A percentile compares a stretch with the other conserved stretches of the same genome.
These are phyloP conservation scores for Ophiosphaerella herpotricha DNA, from an alignment of 2,329 filamentous ascomycete genomes.

Conservation along the genomic window DNA sequence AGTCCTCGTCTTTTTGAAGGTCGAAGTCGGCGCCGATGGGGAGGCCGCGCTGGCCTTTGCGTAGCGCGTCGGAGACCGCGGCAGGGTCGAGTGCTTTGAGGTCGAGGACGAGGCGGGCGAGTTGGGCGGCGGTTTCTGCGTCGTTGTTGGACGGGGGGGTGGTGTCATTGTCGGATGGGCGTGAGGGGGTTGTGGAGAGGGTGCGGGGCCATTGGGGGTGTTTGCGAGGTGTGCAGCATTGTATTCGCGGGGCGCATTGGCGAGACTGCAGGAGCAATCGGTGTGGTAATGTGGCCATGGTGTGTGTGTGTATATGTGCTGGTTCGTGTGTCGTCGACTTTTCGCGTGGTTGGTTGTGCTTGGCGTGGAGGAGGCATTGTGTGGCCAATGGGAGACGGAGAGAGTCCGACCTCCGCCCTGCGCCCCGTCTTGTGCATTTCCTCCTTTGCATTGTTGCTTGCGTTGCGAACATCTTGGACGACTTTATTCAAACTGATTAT, in stretches of 20 bases:
- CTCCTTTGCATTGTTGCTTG: neutral
- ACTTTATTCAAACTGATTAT: neutral
- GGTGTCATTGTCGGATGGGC: constrained; percentile 11
- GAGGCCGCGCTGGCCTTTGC: constrained; percentile 29
- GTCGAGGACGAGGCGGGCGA: constrained; percentile 26
- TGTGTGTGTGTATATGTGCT: constrained; percentile 9
- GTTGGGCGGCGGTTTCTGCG: constrained; percentile 20
- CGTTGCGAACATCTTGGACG: neutral
- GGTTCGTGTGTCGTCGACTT: constrained; percentile 32
- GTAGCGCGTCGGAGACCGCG: constrained; percentile 24
- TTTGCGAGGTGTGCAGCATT: constrained; percentile 17
- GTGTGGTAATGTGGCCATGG: constrained; percentile 45
- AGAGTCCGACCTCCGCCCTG: constrained; percentile 28
- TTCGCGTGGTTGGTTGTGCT: constrained; percentile 32
- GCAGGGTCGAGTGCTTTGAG: constrained; percentile 31
- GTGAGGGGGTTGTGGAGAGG: constrained; percentile 34
- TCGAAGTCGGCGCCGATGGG: constrained; percentile 18
- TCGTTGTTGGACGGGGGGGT: neutral
- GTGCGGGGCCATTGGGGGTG: constrained; percentile 40
- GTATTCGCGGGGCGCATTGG: constrained; percentile 32
- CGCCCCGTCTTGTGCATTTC: neutral
- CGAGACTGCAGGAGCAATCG: constrained; percentile 38
- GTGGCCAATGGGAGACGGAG: constrained; percentile 20
- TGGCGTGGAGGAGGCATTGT: constrained; percentile 30
- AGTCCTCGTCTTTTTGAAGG: constrained; percentile 32